Percentiles rank a stretch among this genome's conserved stretches.
Evolutionary conservation across 2,329 filamentous ascomycete species (phyloP).

Genomic region (Monosporascus sp.): DNA sequence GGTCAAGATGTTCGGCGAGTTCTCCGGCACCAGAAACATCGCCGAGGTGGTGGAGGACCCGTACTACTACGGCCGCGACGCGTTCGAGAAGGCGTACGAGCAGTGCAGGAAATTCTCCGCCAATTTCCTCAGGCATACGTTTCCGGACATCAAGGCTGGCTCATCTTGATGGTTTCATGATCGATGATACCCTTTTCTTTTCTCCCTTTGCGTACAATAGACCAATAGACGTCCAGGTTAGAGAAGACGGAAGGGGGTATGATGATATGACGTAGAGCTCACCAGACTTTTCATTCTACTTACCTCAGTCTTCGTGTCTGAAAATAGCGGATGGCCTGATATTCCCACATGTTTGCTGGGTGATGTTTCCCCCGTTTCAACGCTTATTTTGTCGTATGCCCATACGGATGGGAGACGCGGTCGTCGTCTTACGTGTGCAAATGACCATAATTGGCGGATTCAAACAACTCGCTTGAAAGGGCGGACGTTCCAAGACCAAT

Average conservation of each 20-base stretch:
- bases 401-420: not conserved
- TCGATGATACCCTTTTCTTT: not conserved
- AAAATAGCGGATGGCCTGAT: too few relatives aligned
- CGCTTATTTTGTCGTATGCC: too few relatives aligned
- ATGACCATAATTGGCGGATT: not conserved
- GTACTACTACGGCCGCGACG: slow-evolving; percentile 82
- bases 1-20: slow-evolving; percentile 81
- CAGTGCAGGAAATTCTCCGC: slow-evolving; percentile 73
- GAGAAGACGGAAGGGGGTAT: not conserved
- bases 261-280: too few relatives aligned
- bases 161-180: not conserved
- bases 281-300: too few relatives aligned
- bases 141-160: slow-evolving; percentile 29
- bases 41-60: slow-evolving; percentile 78
- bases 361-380: too few relatives aligned
- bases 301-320: too few relatives aligned
- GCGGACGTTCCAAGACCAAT: not conserved
- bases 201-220: not conserved
- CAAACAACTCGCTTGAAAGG: not conserved
- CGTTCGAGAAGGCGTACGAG: slow-evolving; percentile 82
- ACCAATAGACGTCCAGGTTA: not conserved
- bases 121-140: slow-evolving; percentile 65
- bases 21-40: slow-evolving; percentile 56
- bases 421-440: not conserved
- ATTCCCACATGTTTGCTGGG: too few relatives aligned